Percentiles rank a stretch among this genome's conserved stretches.
These are phyloP conservation scores for Agastache rugosa DNA, from an alignment of 257 asterid genomes.

Conservation along the genomic window DNA sequence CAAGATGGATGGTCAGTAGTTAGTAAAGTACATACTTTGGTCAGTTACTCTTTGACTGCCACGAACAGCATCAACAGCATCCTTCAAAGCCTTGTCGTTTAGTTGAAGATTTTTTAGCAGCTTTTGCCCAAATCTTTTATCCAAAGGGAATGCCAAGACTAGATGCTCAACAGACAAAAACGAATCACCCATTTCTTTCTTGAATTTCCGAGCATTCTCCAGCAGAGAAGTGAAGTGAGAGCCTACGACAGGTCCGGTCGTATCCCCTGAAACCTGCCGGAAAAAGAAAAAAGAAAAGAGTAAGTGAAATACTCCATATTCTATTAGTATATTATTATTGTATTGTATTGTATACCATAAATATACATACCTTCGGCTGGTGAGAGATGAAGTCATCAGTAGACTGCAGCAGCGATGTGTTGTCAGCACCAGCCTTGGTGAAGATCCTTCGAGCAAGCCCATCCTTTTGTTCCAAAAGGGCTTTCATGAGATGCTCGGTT, in stretches of 20 bases:
- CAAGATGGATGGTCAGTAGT: background rate
- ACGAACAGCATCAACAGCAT: conserved; percentile 86
- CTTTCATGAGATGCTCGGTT: conserved; percentile 91
- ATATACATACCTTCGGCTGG: conserved; percentile 91
- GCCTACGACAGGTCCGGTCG: conserved; percentile 79
- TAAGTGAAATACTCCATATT: no score
- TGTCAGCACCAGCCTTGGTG: conserved; percentile 89
- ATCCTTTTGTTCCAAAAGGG: conserved; percentile 91
- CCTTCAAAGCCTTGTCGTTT: conserved; percentile 71
- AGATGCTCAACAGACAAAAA: conserved; percentile 95
- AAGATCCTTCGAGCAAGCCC: conserved; percentile 89
- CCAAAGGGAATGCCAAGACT: conserved; percentile 69
- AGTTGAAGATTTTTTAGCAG: conserved; percentile 67
- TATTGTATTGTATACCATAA: no score
- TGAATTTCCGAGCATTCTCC: conserved; percentile 73
- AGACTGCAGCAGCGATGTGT: conserved; percentile 73
- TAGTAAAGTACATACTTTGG: conserved; percentile 60
- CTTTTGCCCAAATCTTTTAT: conserved; percentile 81
- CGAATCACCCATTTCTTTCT: conserved; percentile 86
- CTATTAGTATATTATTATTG: no score
- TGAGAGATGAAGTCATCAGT: conserved; percentile 74
- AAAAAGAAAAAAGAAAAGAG: conserved; percentile 31
- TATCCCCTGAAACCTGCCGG: conserved; percentile 77
- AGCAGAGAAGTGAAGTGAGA: conserved; percentile 65
- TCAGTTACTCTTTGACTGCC: conserved; percentile 92